Percentiles rank a stretch among this genome's conserved stretches.
These are phyloP conservation scores for Pleurotus sapidus DNA, from an alignment of 768 basidiomycete species.

Conservation along the genomic window DNA sequence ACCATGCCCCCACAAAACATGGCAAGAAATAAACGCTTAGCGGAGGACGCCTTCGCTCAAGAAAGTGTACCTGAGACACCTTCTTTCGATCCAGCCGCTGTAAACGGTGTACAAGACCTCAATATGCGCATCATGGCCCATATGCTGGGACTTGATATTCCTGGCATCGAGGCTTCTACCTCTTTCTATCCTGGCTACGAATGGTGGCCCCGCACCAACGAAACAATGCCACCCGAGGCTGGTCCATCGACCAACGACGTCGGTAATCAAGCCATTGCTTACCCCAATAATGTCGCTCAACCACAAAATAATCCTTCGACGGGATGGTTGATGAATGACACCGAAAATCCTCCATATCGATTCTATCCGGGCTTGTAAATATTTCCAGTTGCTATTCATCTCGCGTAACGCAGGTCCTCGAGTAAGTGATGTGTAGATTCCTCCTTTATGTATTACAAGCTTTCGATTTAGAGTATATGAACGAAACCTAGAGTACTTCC, in stretches of 20 bases:
- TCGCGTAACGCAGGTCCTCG: too few relatives aligned
- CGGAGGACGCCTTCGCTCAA: constrained; percentile 61
- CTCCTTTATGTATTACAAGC: too few relatives aligned
- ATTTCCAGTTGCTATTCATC: neutral
- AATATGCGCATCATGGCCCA: constrained; percentile 68
- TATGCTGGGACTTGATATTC: constrained; percentile 66
- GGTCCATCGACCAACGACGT: too few relatives aligned
- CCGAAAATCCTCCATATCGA: neutral
- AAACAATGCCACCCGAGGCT: neutral
- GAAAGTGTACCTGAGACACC: constrained; percentile 35
- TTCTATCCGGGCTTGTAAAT: constrained; percentile 1
- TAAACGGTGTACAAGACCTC: constrained; percentile 58
- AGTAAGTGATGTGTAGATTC: too few relatives aligned
- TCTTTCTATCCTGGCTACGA: constrained; percentile 58
- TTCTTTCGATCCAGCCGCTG: constrained; percentile 18
- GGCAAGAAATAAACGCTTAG: constrained; percentile 54
- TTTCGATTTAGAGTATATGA: too few relatives aligned
- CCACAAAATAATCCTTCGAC: neutral
- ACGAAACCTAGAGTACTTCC: too few relatives aligned
- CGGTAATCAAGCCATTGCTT: too few relatives aligned
- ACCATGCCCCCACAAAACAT: constrained; percentile 31
- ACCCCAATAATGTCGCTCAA: neutral
- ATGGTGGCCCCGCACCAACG: constrained; percentile 55
- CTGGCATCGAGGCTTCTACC: constrained; percentile 59
- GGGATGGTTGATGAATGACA: constrained; percentile 5